Evolutionary conservation across 192 early-diverging fungal genomes (phyloP).

Genomic region (Backusella circina): DNA sequence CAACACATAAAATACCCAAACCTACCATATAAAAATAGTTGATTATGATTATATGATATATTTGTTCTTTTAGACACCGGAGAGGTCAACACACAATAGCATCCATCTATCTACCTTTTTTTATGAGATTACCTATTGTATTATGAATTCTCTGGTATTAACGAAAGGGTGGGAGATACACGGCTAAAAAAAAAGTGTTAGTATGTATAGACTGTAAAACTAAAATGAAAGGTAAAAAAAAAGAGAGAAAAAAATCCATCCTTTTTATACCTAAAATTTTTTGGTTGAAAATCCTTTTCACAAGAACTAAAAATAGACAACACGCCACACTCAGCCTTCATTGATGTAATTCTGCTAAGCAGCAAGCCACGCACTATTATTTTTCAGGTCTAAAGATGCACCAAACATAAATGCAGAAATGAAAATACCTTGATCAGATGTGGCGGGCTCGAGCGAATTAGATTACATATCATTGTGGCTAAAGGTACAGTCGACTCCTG

Average conservation of each 20-base stretch:
- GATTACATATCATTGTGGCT: neutral
- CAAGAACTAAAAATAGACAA: neutral
- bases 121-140: neutral
- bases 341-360: neutral
- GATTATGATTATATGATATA: neutral
- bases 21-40: neutral
- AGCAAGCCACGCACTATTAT: neutral
- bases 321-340: neutral
- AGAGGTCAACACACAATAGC: neutral
- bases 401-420: neutral
- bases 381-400: neutral
- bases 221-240: neutral
- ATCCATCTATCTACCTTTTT: neutral
- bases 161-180: neutral
- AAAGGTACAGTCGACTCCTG: too few species aligned
- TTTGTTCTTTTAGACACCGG: neutral
- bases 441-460: neutral
- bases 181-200: neutral
- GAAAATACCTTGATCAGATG: neutral
- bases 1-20: neutral
- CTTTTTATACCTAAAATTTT: neutral
- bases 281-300: neutral
- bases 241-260: neutral
- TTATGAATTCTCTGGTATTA: too few species aligned
- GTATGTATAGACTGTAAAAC: neutral